phyloP scores from a whole-genome alignment of 2,329 filamentous ascomycete species.

The Aspergillus nomiae region DNA sequence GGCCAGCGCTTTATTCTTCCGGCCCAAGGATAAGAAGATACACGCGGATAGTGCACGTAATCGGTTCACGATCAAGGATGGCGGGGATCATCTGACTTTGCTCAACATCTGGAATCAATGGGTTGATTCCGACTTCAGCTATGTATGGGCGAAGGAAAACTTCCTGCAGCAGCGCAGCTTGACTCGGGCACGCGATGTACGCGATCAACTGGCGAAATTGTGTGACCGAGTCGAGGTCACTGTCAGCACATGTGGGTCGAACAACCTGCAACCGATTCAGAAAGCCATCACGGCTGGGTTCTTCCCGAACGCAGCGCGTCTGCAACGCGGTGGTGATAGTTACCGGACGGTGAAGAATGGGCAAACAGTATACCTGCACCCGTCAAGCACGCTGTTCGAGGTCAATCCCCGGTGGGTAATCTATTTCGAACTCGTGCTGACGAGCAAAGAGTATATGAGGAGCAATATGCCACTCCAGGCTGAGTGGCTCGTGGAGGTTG shows the following conservation, averaged over 20 bases:
- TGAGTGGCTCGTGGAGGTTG: constrained; percentile 83
- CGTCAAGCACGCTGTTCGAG: constrained; percentile 77
- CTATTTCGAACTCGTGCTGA: constrained; percentile 85
- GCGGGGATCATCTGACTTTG: constrained; percentile 84
- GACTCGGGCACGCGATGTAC: constrained; percentile 83
- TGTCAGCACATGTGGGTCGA: constrained; percentile 65
- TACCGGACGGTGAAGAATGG: constrained; percentile 93
- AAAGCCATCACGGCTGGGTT: constrained; percentile 89
- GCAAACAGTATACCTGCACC: constrained; percentile 88
- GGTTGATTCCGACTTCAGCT: constrained; percentile 87
- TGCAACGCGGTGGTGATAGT: constrained; percentile 80
- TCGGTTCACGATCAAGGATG: constrained; percentile 85
- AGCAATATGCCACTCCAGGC: constrained; percentile 82
- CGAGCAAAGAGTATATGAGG: constrained; percentile 93
- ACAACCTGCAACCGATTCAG: constrained; percentile 76
- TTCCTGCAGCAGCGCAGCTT: constrained; percentile 91
- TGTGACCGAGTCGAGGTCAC: constrained; percentile 91
- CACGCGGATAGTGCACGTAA: constrained; percentile 89
- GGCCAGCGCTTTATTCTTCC: constrained; percentile 85
- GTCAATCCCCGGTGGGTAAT: constrained; percentile 83
- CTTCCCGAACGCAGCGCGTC: constrained; percentile 85
- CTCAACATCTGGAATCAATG: constrained; percentile 96
- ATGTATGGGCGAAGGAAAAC: constrained; percentile 87
- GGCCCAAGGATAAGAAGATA: constrained; percentile 95
- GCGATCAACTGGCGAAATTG: constrained; percentile 87